Conservation (phyloP, 73 alveolate species). For the Paramecium primaurelia region DNA sequence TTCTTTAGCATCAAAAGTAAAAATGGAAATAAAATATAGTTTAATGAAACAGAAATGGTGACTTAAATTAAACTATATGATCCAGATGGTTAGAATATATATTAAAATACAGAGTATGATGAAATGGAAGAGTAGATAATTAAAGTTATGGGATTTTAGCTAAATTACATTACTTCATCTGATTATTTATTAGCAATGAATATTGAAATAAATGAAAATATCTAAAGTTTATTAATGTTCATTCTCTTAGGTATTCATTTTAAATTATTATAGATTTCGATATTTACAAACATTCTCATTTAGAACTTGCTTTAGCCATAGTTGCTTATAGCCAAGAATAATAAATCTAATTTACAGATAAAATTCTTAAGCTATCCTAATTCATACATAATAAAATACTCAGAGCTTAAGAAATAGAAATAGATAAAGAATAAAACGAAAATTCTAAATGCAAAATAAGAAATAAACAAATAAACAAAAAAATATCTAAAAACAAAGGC, state of each 20-base stretch:
- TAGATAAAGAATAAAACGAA: neutral
- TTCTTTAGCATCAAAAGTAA: neutral
- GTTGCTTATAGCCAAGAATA: neutral
- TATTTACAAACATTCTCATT: neutral
- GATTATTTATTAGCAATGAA: neutral
- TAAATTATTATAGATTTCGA: neutral
- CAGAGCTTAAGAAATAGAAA: neutral
- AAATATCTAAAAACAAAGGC: neutral
- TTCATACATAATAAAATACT: neutral
- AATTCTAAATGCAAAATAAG: neutral
- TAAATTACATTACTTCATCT: neutral
- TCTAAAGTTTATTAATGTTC: neutral
- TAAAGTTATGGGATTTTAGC: neutral
- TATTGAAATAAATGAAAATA: neutral
- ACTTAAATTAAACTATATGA: neutral
- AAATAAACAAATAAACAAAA: neutral
- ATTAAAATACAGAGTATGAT: neutral
- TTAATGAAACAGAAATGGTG: neutral
- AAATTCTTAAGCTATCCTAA: neutral
- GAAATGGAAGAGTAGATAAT: neutral
- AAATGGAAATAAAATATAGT: neutral
- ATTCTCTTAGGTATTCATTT: neutral
- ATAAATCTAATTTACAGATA: neutral
- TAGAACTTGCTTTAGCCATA: neutral
- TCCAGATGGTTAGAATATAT: neutral